Base-by-base conservation (phyloP, 805 yeast genomes). In the Candida quercuum region DNA sequence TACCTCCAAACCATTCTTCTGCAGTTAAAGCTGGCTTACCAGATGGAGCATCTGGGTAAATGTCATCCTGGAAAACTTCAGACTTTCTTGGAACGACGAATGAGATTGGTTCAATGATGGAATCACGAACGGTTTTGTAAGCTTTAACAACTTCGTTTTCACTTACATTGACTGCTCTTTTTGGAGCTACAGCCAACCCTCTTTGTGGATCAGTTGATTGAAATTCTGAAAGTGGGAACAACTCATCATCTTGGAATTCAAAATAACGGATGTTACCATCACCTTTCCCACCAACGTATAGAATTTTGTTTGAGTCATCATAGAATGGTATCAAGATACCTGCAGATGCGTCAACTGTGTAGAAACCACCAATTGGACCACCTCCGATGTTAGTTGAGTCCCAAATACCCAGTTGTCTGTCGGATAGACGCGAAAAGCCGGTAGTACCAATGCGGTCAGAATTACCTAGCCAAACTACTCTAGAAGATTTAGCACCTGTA, bases 391-490 rank as follows among this genome's bases (percentile, higher is more conserved):
- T 75, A 24, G 72, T 68, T 16, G 88, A 71, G 52, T 93, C 88
- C 99, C 99, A 93, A 40, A 93, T 69, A 51, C 93, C 99, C 42
- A 91, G 69, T 64, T 93, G 98, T 59, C 99, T 86, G 57, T 93
- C 98, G 32, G 95, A 85, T 48, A 86, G 71, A 54, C 84, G 77
- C 20, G 95, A 86, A 60, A 93, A 93, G 2, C 99, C 99, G 8
- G 99, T 89, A 28, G 99, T 91, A 35, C 81, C 83, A 26, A 93
- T 65, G 50, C 97, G 74, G 54, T 89, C 83, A 32, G 82, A 66
- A 52, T 86, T 78, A 25, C 98, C 97, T 43, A 91, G 65, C 98
- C 99, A 93, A 13, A 76, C 77, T 28, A 86, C 83, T 59, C 98
- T 78, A 17, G 89, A 74, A 24, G 86, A 80, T 60, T 93, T 93